phyloP scores from a whole-genome alignment of 2,329 filamentous ascomycete genomes.

The Gnomoniopsis sp. region DNA sequence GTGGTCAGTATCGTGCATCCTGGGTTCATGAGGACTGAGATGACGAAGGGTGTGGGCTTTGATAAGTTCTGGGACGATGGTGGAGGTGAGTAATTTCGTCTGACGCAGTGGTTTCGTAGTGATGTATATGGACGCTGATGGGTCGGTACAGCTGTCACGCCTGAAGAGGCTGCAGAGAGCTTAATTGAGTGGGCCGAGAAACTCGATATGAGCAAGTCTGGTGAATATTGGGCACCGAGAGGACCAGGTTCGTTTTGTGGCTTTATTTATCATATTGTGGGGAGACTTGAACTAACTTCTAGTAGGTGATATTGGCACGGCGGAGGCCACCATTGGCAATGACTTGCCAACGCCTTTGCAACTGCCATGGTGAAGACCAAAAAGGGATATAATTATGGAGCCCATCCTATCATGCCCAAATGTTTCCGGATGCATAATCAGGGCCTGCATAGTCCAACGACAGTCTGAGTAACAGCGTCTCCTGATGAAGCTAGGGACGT shows the following conservation, averaged over 20 bases:
- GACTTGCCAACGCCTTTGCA: constrained; percentile 61
- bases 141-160: constrained; percentile 54
- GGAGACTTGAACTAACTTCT: constrained; percentile 3
- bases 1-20: constrained; percentile 67
- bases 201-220: constrained; percentile 64
- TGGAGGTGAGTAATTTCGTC: constrained; percentile 43
- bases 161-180: constrained; percentile 62
- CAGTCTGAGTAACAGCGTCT: too few relatives aligned
- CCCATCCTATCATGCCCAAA: background rate
- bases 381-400: background rate
- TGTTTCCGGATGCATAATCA: background rate
- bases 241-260: constrained; percentile 51
- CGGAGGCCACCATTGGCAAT: constrained; percentile 59
- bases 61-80: constrained; percentile 71
- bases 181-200: constrained; percentile 59
- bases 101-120: background rate
- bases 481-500: too few relatives aligned
- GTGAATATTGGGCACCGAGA: constrained; percentile 70
- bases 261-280: background rate
- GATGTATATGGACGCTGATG: constrained; percentile 12
- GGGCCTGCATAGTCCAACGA: too few relatives aligned
- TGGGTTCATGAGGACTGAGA: constrained; percentile 71
- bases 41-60: constrained; percentile 70
- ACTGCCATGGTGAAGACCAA: constrained; percentile 59
- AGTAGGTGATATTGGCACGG: constrained; percentile 61